These are phyloP conservation scores for Calonectria naviculata DNA, from an alignment of 2,329 filamentous ascomycete genomes.

Conservation along the genomic window DNA sequence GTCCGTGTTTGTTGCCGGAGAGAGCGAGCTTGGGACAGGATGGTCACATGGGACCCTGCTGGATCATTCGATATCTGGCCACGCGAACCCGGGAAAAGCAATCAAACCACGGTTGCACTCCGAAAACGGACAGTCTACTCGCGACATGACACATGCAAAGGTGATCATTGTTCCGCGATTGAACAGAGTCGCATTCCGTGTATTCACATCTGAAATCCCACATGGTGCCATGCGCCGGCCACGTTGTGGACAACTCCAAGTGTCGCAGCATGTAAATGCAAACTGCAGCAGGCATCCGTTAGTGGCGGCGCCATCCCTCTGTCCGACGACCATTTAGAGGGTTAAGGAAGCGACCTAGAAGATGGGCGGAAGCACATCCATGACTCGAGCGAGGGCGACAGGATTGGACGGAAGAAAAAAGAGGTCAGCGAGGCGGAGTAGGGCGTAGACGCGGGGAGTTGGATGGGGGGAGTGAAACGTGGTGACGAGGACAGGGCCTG, in stretches of 20 bases:
- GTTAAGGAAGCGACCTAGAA: slow-evolving; percentile 33
- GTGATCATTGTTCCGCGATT: slow-evolving; percentile 1
- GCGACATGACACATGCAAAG: slow-evolving; percentile 16
- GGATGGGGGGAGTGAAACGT: slow-evolving; percentile 34
- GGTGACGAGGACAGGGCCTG: slow-evolving; percentile 27
- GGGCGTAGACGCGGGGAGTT: neutral
- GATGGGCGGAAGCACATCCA: slow-evolving; percentile 16
- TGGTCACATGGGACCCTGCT: slow-evolving; percentile 18
- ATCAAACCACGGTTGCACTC: neutral
- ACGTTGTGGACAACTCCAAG: slow-evolving; percentile 16
- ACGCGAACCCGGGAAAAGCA: slow-evolving; percentile 21
- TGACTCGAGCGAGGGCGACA: slow-evolving; percentile 6
- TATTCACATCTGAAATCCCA: slow-evolving; percentile 1
- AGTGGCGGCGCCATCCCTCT: slow-evolving; percentile 34
- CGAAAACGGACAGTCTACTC: neutral
- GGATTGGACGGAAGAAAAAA: slow-evolving; percentile 10
- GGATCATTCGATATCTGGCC: slow-evolving; percentile 16
- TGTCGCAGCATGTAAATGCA: neutral
- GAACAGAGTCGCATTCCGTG: neutral
- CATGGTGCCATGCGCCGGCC: slow-evolving; percentile 18
- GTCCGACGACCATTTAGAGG: slow-evolving; percentile 13
- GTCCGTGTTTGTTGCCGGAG: neutral
- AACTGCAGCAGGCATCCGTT: neutral
- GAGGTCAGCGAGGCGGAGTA: slow-evolving; percentile 1
- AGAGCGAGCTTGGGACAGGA: neutral